Evolutionary conservation across 495 filamentous ascomycete genomes (phyloP).

Genomic region (Diplogelasinospora grovesii): DNA sequence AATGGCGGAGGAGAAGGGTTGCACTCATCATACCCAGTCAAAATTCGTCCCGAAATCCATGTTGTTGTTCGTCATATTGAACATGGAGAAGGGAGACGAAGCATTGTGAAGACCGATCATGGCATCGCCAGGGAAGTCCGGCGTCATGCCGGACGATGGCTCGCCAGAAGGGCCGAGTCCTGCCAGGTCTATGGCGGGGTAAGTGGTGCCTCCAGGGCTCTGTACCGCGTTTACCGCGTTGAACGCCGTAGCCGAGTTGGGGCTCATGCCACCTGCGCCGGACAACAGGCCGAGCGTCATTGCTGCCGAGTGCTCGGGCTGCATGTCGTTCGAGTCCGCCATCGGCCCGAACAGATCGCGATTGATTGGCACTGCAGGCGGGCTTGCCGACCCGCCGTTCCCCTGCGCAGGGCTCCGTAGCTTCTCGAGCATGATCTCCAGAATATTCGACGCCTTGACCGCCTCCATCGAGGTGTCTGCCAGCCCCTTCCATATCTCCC

Average conservation of each 20-base stretch:
- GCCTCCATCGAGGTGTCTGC: constrained; percentile 78
- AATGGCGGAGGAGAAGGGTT: too few relatives aligned
- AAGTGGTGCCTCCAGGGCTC: constrained; percentile 34
- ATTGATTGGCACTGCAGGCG: constrained; percentile 19
- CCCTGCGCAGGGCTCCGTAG: constrained; percentile 42
- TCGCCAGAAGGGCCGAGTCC: constrained; percentile 17
- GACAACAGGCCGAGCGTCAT: constrained; percentile 78
- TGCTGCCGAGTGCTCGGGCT: constrained; percentile 62
- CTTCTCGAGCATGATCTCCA: constrained; percentile 74
- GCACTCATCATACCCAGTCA: constrained; percentile 63
- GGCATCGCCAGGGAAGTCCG: constrained; percentile 50
- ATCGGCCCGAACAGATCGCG: constrained; percentile 22
- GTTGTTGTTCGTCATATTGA: constrained; percentile 36
- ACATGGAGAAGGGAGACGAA: constrained; percentile 50
- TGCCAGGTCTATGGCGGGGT: constrained; percentile 27
- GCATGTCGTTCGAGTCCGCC: constrained; percentile 30
- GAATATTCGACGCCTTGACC: constrained; percentile 70
- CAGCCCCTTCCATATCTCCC: constrained; percentile 70
- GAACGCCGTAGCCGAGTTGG: constrained; percentile 39
- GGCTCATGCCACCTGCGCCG: constrained; percentile 60
- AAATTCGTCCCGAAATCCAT: constrained; percentile 51
- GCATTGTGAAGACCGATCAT: constrained; percentile 45
- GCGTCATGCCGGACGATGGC: constrained; percentile 22
- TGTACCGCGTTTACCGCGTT: constrained; percentile 24
- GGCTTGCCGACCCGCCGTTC: constrained; percentile 10